phyloP scores from a whole-genome alignment of 345 rosid species.

The Adansonia digitata region DNA sequence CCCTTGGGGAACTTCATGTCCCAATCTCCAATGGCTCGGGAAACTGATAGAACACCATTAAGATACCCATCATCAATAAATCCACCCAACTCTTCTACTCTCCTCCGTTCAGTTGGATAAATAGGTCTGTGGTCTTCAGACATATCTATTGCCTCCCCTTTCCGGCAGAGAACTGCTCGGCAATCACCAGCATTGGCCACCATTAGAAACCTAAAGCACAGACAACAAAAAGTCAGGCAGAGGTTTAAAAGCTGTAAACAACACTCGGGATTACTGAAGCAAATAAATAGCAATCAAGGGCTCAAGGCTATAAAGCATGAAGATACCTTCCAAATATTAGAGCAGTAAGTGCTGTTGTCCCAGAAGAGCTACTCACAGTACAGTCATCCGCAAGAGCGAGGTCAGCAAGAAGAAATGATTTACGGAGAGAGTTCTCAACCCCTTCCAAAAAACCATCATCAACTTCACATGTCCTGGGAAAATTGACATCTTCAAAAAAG shows the following conservation, averaged over 20 bases:
- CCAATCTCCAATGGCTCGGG: conserved; percentile 91
- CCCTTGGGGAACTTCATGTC: conserved; percentile 66
- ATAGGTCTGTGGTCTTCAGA: conserved; percentile 80
- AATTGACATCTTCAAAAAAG: conserved; percentile 50
- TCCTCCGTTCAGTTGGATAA: conserved; percentile 51
- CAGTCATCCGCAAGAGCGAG: conserved; percentile 59
- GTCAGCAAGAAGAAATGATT: conserved; percentile 69
- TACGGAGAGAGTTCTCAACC: conserved; percentile 46
- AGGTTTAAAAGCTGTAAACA: background rate
- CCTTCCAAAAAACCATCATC: conserved; percentile 40
- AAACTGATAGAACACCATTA: conserved; percentile 66
- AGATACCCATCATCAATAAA: conserved; percentile 66
- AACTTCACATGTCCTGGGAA: conserved; percentile 51
- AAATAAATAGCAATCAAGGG: background rate
- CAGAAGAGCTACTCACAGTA: conserved; percentile 58
- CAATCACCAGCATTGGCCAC: conserved; percentile 90
- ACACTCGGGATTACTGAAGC: background rate
- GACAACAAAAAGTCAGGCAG: background rate
- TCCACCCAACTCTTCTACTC: conserved; percentile 62
- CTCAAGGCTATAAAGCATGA: background rate
- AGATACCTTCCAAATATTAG: conserved; percentile 60
- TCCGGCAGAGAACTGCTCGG: conserved; percentile 73
- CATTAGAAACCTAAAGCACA: conserved; percentile 48
- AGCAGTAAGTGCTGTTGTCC: conserved; percentile 80
- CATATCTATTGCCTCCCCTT: conserved; percentile 68